A percentile compares a stretch with the other conserved stretches of the same genome.
phyloP scores from a whole-genome alignment of 495 filamentous ascomycete species.

The Daldinia loculata region DNA sequence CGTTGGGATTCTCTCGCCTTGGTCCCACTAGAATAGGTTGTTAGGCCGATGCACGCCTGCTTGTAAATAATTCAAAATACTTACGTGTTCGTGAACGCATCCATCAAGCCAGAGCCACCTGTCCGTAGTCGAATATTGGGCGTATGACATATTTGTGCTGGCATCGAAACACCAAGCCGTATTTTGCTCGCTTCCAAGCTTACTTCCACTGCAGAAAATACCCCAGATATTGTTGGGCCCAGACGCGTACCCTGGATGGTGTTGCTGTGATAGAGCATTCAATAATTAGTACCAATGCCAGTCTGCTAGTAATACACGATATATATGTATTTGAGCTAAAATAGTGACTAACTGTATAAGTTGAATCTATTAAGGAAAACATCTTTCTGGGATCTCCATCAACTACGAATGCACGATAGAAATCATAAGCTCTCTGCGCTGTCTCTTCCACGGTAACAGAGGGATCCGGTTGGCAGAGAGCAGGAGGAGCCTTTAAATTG shows the following conservation, averaged over 20 bases:
- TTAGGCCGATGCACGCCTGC: constrained; percentile 1
- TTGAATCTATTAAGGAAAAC: constrained; percentile 57
- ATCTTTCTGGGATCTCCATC: constrained; percentile 57
- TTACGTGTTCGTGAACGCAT: constrained; percentile 59
- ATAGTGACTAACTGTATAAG: constrained; percentile 47
- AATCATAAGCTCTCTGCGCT: constrained; percentile 55
- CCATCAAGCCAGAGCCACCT: constrained; percentile 58
- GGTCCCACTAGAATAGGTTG: constrained; percentile 49
- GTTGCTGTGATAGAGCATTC: constrained; percentile 48
- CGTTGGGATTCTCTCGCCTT: constrained; percentile 51
- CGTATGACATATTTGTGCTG: constrained; percentile 59
- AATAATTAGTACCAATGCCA: background rate
- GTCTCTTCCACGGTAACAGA: constrained; percentile 56
- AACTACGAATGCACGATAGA: constrained; percentile 59
- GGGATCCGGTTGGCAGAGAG: constrained; percentile 51
- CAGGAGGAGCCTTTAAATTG: constrained; percentile 50
- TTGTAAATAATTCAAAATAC: constrained; percentile 28
- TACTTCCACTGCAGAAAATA: constrained; percentile 54
- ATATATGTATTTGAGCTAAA: background rate
- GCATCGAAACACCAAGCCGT: constrained; percentile 57
- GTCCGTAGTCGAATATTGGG: constrained; percentile 54
- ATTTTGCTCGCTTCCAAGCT: constrained; percentile 51
- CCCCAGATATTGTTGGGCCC: constrained; percentile 54
- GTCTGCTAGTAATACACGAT: background rate
- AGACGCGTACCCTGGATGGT: constrained; percentile 52